Percentiles rank a stretch among this genome's conserved stretches.
Conservation (phyloP, 1,139 yeast genomes). For the Eremothecium sinecaudum region DNA sequence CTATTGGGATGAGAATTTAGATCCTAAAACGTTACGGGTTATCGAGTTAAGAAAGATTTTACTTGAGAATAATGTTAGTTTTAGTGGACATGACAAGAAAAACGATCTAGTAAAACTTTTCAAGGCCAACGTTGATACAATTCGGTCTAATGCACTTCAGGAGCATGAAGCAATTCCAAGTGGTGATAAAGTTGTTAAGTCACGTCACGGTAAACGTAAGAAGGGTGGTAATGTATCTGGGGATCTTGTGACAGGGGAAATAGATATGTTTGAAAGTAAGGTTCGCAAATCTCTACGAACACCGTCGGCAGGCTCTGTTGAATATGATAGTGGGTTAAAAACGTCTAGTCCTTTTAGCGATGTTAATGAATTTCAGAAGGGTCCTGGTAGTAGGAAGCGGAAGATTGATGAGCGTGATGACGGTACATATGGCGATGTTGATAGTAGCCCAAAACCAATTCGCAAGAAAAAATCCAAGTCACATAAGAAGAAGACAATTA, state of each 20-base stretch:
- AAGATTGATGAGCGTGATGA: conserved; percentile 6
- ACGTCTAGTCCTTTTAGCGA: conserved; percentile 7
- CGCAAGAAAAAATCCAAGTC: conserved; percentile 6
- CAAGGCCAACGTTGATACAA: conserved; percentile 35
- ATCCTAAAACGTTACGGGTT: conserved; percentile 51
- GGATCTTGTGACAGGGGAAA: neutral
- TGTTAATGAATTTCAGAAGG: conserved; percentile 10
- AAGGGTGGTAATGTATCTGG: conserved; percentile 5
- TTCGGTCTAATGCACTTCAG: conserved; percentile 16
- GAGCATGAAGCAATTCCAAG: conserved; percentile 13
- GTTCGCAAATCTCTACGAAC: conserved; percentile 6
- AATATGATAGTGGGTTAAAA: neutral
- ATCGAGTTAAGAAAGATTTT: conserved; percentile 58
- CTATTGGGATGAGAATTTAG: conserved; percentile 38
- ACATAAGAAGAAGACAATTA: conserved; percentile 4
- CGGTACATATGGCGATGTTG: conserved; percentile 3
- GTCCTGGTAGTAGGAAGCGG: conserved; percentile 4
- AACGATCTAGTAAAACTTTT: conserved; percentile 48
- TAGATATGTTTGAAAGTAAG: neutral
- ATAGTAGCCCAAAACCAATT: conserved; percentile 3
- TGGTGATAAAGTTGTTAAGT: conserved; percentile 13
- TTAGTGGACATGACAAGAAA: conserved; percentile 56
- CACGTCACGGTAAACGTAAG: conserved; percentile 9
- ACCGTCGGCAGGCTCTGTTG: conserved; percentile 3
- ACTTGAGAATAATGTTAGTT: conserved; percentile 45